These are phyloP conservation scores for Crucibulum laeve DNA, from an alignment of 768 basidiomycete species.

Conservation along the genomic window DNA sequence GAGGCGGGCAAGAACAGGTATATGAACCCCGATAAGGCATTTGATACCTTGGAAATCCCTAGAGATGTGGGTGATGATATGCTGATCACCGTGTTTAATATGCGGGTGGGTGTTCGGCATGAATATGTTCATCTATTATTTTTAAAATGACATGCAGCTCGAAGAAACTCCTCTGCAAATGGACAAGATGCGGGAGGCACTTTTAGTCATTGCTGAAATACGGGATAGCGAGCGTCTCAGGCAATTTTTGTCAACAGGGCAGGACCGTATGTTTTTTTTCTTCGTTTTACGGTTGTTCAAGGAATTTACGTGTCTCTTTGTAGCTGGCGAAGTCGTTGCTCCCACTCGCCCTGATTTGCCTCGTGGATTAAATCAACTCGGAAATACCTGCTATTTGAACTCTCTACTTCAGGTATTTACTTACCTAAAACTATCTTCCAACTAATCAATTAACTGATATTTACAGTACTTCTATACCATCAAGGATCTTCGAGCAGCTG, in stretches of 20 bases:
- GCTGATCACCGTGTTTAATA: constrained; percentile 64
- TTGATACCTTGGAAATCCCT: constrained; percentile 65
- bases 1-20: constrained; percentile 44
- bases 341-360: constrained; percentile 65
- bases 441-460: constrained; percentile 3
- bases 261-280: constrained; percentile 59
- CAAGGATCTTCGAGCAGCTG: constrained; percentile 77
- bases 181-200: constrained; percentile 70
- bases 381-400: constrained; percentile 86
- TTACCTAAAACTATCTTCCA: not conserved
- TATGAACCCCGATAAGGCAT: constrained; percentile 73
- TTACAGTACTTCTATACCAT: constrained; percentile 96
- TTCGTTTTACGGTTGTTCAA: not conserved
- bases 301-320: constrained; percentile 3
- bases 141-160: constrained; percentile 35
- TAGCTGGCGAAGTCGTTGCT: constrained; percentile 63
- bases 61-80: constrained; percentile 73
- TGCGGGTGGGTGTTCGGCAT: constrained; percentile 52
- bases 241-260: constrained; percentile 59
- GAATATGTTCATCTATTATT: not conserved
- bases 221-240: constrained; percentile 70
- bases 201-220: constrained; percentile 69
- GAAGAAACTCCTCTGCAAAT: constrained; percentile 66
- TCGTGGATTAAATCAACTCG: constrained; percentile 82
- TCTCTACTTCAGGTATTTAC: constrained; percentile 62